Percentiles rank a stretch among this genome's conserved stretches.
Conservation (phyloP, 208 protist species). For the Acanthamoeba royreba region DNA sequence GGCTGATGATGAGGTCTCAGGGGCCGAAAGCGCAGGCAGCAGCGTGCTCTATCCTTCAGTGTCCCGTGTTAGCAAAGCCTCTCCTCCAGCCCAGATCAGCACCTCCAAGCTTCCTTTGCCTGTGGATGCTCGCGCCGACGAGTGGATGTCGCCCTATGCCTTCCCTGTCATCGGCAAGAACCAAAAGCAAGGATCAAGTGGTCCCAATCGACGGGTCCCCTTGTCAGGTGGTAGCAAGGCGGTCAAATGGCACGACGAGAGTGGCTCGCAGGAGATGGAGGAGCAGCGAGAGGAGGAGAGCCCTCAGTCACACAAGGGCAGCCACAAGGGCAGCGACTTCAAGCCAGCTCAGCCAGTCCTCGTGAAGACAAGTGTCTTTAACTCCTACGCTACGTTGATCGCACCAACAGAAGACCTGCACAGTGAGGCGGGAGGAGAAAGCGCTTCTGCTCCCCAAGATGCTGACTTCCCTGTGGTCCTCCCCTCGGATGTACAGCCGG, state of each 20-base stretch:
- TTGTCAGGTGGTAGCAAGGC: not conserved
- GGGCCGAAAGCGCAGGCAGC: too few relatives aligned
- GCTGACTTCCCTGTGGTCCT: too few relatives aligned
- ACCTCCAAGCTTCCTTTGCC: not conserved
- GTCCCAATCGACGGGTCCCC: not conserved
- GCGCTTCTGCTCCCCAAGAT: not conserved
- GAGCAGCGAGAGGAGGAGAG: too few relatives aligned
- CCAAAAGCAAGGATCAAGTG: not conserved
- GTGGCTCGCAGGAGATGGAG: too few relatives aligned
- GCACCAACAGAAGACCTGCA: too few relatives aligned
- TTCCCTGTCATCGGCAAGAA: not conserved
- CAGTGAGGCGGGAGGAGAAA: not conserved
- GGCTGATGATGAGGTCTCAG: too few relatives aligned
- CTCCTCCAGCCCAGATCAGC: not conserved
- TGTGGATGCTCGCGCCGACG: not conserved
- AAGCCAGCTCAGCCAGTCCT: not conserved
- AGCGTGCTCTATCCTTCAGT: too few relatives aligned
- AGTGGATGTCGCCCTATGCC: not conserved
- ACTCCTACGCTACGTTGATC: not conserved
- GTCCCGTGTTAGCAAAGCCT: too few relatives aligned
- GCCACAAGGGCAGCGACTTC: too few relatives aligned
- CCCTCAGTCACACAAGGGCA: too few relatives aligned
- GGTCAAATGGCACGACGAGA: not conserved
- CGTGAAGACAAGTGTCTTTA: not conserved
- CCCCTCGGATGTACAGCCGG: too few relatives aligned